Evolutionary conservation across 2,329 filamentous ascomycete species (phyloP).

Genomic region (Tolypocladium ophioglossoides): DNA sequence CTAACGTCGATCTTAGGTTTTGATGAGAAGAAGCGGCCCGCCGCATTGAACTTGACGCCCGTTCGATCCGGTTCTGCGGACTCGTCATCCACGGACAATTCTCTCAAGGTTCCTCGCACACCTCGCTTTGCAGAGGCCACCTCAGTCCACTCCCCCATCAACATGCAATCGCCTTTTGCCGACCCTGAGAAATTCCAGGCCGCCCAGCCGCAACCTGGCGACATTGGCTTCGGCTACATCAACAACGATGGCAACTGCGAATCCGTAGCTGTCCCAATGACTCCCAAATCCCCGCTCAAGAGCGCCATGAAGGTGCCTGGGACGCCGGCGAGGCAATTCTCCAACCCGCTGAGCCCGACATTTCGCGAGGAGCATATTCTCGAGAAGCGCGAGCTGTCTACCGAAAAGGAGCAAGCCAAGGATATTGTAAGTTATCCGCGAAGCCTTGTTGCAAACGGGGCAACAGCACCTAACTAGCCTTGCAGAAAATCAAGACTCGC

Average conservation of each 20-base stretch:
- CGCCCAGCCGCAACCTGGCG: conserved; percentile 62
- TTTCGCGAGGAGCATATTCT: conserved; percentile 80
- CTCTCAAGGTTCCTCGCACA: conserved; percentile 58
- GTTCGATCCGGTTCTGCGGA: conserved; percentile 37
- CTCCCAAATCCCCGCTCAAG: conserved; percentile 72
- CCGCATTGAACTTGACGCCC: conserved; percentile 42
- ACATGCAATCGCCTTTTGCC: conserved; percentile 48
- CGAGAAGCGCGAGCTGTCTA: conserved; percentile 71
- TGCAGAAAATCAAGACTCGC: conserved; percentile 80
- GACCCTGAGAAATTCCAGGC: conserved; percentile 44
- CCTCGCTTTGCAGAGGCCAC: conserved; percentile 77
- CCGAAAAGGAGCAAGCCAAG: conserved; percentile 77
- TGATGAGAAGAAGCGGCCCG: conserved; percentile 47
- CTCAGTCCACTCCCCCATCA: conserved; percentile 65
- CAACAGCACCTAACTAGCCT: conserved; percentile 12
- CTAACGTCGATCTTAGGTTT: conserved; percentile 16
- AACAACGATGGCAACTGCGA: conserved; percentile 39
- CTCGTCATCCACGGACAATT: conserved; percentile 42
- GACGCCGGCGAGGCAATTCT: conserved; percentile 60
- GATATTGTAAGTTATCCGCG: conserved; percentile 62
- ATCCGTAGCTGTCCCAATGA: conserved; percentile 50
- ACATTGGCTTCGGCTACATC: conserved; percentile 91
- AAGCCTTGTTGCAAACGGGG: neutral
- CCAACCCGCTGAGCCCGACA: conserved; percentile 79
- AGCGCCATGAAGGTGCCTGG: conserved; percentile 84